Percentiles rank a stretch among this genome's conserved stretches.
These are phyloP conservation scores for Gymnopus androsaceus DNA, from an alignment of 1,284 basidiomycete species.

Conservation along the genomic window DNA sequence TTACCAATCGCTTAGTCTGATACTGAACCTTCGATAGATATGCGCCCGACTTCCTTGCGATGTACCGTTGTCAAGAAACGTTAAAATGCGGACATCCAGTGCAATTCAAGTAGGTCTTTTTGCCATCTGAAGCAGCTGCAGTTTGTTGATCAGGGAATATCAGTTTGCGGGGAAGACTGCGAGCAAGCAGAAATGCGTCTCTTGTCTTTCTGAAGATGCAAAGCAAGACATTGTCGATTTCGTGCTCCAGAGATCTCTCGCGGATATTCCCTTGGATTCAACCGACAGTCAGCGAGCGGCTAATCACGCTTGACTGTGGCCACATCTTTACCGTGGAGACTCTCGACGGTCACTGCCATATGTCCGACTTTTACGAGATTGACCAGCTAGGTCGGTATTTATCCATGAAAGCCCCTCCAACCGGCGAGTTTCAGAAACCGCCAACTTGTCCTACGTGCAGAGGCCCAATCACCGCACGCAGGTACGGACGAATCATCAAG, in stretches of 20 bases:
- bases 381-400: constrained; percentile 39
- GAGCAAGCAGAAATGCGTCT: constrained; percentile 53
- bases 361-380: constrained; percentile 54
- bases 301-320: constrained; percentile 62
- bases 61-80: constrained; percentile 44
- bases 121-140: constrained; percentile 12
- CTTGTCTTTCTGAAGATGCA: constrained; percentile 46
- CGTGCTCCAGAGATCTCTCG: constrained; percentile 52
- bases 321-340: constrained; percentile 76
- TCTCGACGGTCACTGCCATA: constrained; percentile 59
- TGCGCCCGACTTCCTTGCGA: constrained; percentile 73
- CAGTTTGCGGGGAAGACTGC: constrained; percentile 75
- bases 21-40: constrained; percentile 41
- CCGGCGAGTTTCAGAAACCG: constrained; percentile 44
- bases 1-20: not conserved
- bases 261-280: constrained; percentile 47
- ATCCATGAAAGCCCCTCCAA: constrained; percentile 41
- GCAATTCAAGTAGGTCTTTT: constrained; percentile 58
- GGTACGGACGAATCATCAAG: constrained; percentile 57
- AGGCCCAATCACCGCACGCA: constrained; percentile 47
- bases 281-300: constrained; percentile 48
- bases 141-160: constrained; percentile 14
- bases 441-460: constrained; percentile 61
- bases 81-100: constrained; percentile 64
- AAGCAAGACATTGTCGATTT: constrained; percentile 56